A percentile compares a stretch with the other conserved stretches of the same genome.
These are phyloP conservation scores for Xylaria sp. DNA, from an alignment of 2,329 filamentous ascomycete genomes.

Conservation along the genomic window DNA sequence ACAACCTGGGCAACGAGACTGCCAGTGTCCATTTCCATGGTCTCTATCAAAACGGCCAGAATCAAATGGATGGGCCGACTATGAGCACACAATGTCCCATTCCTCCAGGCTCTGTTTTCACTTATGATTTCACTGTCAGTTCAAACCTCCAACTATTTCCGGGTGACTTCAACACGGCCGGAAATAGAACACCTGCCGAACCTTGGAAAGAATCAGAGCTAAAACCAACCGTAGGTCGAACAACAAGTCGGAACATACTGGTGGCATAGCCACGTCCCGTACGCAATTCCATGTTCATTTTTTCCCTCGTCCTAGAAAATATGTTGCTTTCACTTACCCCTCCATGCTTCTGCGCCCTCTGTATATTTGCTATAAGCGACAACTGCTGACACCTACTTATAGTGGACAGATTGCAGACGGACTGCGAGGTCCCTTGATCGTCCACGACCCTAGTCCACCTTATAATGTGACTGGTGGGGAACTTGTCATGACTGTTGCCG, in stretches of 20 bases:
- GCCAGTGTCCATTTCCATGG: constrained; percentile 29
- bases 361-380: not conserved
- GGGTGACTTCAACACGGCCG: not conserved
- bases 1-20: constrained; percentile 32
- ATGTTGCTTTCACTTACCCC: not conserved
- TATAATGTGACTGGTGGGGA: constrained; percentile 21
- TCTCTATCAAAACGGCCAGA: constrained; percentile 25
- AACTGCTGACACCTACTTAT: not conserved
- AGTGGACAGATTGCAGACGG: constrained; percentile 33
- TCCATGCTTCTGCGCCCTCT: not conserved
- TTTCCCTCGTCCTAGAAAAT: not conserved
- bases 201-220: constrained; percentile 4
- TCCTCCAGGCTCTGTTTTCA: constrained; percentile 27
- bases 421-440: constrained; percentile 27
- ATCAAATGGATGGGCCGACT: constrained; percentile 32
- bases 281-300: not conserved
- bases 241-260: constrained; percentile 31
- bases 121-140: constrained; percentile 31
- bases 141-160: not conserved
- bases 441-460: constrained; percentile 29
- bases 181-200: not conserved
- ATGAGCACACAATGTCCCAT: constrained; percentile 30
- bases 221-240: constrained; percentile 17
- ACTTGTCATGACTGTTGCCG: constrained; percentile 23
- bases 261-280: constrained; percentile 32